Percentiles rank a stretch among this genome's conserved stretches.
Evolutionary conservation across 768 basidiomycete genomes (phyloP).

Genomic region (Hygrocybe punicea): DNA sequence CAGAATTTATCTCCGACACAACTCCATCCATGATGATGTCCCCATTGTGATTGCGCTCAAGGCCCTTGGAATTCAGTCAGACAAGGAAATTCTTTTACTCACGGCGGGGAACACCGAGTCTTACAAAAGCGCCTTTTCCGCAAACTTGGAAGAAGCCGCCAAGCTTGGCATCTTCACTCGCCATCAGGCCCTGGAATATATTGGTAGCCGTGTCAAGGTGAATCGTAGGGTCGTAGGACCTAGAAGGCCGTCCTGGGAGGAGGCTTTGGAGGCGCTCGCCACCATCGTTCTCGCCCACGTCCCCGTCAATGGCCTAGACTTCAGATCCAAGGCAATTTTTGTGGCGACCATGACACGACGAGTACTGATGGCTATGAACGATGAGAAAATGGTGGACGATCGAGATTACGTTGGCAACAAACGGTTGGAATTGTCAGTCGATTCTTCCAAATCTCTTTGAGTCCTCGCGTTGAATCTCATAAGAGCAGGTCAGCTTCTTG

Average conservation of each 20-base stretch:
- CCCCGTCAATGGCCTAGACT: conserved; percentile 83
- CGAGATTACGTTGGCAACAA: conserved; percentile 99
- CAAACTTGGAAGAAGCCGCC: conserved; percentile 92
- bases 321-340: conserved; percentile 92
- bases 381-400: conserved; percentile 97
- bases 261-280: conserved; percentile 93
- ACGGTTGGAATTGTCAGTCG: conserved; percentile 86
- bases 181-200: conserved; percentile 92
- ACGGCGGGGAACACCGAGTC: conserved; percentile 89
- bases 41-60: conserved; percentile 96
- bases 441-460: conserved; percentile 7
- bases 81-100: conserved; percentile 94
- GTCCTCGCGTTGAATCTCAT: conserved; percentile 11
- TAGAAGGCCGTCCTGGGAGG: conserved; percentile 84
- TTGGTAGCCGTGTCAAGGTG: conserved; percentile 88
- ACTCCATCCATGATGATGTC: conserved; percentile 95
- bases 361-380: conserved; percentile 94
- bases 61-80: conserved; percentile 93
- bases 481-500: conserved; percentile 93
- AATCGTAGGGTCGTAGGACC: conserved; percentile 80
- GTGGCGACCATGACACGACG: conserved; percentile 96
- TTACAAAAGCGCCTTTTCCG: conserved; percentile 82
- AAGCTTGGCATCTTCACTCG: conserved; percentile 88
- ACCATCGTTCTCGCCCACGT: conserved; percentile 97
- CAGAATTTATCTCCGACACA: conserved; percentile 94